Evolutionary conservation across 2,329 filamentous ascomycete genomes (phyloP).

Genomic region (Cladosporium cucumerinum): DNA sequence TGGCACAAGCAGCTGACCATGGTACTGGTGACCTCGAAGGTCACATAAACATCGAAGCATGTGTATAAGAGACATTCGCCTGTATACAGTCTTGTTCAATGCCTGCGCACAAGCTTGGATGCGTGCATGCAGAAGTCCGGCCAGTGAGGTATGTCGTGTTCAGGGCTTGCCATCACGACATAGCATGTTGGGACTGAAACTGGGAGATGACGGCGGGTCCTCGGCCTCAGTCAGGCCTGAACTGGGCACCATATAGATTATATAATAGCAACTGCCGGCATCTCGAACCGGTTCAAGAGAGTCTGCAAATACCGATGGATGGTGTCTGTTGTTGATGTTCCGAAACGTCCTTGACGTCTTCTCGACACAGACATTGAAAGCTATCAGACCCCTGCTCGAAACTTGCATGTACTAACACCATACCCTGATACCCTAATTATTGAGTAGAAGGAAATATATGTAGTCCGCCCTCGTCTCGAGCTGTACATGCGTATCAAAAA

Average conservation of each 20-base stretch:
- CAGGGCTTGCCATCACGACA: not conserved
- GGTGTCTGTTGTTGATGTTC: not conserved
- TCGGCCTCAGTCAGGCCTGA: not conserved
- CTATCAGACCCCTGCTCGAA: not conserved
- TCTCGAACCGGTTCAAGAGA: not conserved
- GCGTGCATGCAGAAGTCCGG: not conserved
- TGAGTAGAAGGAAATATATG: not conserved
- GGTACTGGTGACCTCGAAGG: not conserved
- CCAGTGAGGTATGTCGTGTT: not conserved
- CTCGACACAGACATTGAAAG: not conserved
- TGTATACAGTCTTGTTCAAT: not conserved
- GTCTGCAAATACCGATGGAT: not conserved
- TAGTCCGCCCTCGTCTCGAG: not conserved
- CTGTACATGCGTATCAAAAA: not conserved
- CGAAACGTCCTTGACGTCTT: not conserved
- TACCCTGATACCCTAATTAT: not conserved
- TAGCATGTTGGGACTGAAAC: not conserved
- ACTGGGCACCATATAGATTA: not conserved
- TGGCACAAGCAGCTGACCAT: not conserved
- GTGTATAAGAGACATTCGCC: not conserved
- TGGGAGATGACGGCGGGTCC: not conserved
- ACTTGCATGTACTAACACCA: not conserved
- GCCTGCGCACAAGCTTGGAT: not conserved
- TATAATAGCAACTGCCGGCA: not conserved
- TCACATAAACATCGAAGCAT: not conserved